Percentiles rank a stretch among this genome's conserved stretches.
phyloP scores from a whole-genome alignment of 2,329 filamentous ascomycete species.

The Aspergillus candidus region DNA sequence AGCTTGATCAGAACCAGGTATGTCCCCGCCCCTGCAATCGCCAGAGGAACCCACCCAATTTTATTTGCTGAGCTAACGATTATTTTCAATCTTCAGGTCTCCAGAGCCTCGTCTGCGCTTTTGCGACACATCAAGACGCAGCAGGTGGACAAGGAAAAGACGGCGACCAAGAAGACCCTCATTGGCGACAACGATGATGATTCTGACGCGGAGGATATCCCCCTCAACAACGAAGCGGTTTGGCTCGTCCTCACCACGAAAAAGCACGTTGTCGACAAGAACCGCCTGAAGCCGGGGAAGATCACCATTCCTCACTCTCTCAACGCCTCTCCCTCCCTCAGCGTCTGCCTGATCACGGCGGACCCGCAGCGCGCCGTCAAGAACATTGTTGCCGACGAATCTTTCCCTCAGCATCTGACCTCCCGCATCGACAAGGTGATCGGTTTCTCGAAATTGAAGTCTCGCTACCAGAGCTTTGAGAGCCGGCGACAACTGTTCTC shows the following conservation, averaged over 20 bases:
- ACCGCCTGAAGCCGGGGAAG: conserved; percentile 75
- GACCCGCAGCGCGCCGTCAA: conserved; percentile 82
- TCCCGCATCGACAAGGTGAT: conserved; percentile 70
- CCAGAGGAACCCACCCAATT: neutral
- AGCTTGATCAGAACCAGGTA: conserved; percentile 45
- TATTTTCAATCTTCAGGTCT: conserved; percentile 39
- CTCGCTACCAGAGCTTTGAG: conserved; percentile 86
- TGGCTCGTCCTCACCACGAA: conserved; percentile 61
- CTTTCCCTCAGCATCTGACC: conserved; percentile 62
- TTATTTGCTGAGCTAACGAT: conserved; percentile 4
- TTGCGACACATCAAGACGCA: conserved; percentile 52
- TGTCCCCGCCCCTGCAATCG: conserved; percentile 5
- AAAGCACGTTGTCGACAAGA: conserved; percentile 65
- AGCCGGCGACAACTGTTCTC: conserved; percentile 71
- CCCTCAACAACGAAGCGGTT: conserved; percentile 47
- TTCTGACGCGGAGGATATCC: conserved; percentile 40
- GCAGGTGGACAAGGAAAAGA: conserved; percentile 43
- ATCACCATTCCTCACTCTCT: conserved; percentile 72
- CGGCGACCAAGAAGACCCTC: conserved; percentile 49
- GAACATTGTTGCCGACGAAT: conserved; percentile 69
- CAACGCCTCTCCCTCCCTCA: conserved; percentile 58
- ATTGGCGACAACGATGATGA: conserved; percentile 45
- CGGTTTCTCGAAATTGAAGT: conserved; percentile 76
- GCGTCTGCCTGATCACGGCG: conserved; percentile 81
- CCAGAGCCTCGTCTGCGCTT: conserved; percentile 55